Evolutionary conservation across 1,284 basidiomycete genomes (phyloP), one percentile per base, ranked within the genome.

Genomic region (Cryptococcus depauperatus): DNA sequence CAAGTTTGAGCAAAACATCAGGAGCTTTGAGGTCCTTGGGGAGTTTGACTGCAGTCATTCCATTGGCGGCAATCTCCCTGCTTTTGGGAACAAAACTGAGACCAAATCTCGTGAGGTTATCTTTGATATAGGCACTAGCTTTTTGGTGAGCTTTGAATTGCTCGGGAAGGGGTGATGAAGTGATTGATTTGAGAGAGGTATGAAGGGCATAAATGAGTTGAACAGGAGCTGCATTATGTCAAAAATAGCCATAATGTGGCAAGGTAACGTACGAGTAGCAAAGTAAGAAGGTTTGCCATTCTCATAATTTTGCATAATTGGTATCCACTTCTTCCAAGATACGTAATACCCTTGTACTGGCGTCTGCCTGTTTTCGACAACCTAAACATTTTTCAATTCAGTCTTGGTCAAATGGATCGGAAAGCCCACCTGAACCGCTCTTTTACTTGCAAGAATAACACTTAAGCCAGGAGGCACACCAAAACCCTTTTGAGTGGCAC

Each of bases 401-500:
- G 35, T 35, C 2, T 14, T 25, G 6, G 26, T 22, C 8, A 33
- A 11, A 18, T 6, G 8, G 8, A 10, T 22, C 14, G 9, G 21
- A 37, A 37, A 7, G 26, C 56, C 16, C 47, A 79, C 81, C 62
- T 80, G 76, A 55, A 98, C 74, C 4, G 95, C 92, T 52, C 79
- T 79, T 60, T 82, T 77, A 63, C 85, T 87, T 3, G 84, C 89
- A 37, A 86, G 76, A 47, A 93, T 73, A 54, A 98, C 80, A 62
- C 85, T 87, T 28, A 98, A 75, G 44, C 93, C 93, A 14, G 93
- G 92, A n/a, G 95, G 95, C 7, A 83, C 82, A 34, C 92, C 87
- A 23, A 98, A 79, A 39, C 95, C 93, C 71, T 98, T 98, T 71
- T 98, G 93, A 48, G 84, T 86, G 10, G 91, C 93, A 13, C 84